Percentiles rank a stretch among this genome's conserved stretches.
Conservation (phyloP, 306 rosid genomes). For the Glycyrrhiza uralensis region DNA sequence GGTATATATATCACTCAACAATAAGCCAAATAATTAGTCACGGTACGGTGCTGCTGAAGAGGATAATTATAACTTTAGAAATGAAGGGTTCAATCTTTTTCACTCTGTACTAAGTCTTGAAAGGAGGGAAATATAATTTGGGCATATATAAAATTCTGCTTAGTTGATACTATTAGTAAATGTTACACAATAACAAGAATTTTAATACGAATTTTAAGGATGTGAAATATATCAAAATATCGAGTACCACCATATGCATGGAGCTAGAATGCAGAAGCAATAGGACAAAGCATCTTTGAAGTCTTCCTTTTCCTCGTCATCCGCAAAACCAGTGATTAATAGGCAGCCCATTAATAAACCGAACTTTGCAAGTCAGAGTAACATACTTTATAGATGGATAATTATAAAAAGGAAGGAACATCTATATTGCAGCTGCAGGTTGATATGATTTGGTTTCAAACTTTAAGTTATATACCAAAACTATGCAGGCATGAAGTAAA, state of each 20-base stretch:
- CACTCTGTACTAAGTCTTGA: not conserved
- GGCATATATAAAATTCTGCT: too few species aligned
- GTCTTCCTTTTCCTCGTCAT: not conserved
- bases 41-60: too few species aligned
- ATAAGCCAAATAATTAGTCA: not conserved
- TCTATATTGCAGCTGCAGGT: not conserved
- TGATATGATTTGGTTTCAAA: not conserved
- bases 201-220: not conserved
- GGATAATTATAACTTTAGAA: not conserved
- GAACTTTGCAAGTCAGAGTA: too few species aligned
- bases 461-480: not conserved
- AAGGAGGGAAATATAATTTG: too few species aligned
- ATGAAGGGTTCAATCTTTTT: not conserved
- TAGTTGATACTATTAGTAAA: not conserved
- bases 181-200: not conserved
- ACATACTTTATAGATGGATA: too few species aligned
- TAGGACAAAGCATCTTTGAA: constrained; percentile 11
- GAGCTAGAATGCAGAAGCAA: not conserved
- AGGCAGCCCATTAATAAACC: too few species aligned
- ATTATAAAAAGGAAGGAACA: not conserved
- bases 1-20: not conserved
- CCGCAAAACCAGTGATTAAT: too few species aligned
- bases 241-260: not conserved
- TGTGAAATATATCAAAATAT: not conserved
- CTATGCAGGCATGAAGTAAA: constrained; percentile 7